Evolutionary conservation across 495 filamentous ascomycete genomes (phyloP).

Genomic region (Penicillium alfredii): DNA sequence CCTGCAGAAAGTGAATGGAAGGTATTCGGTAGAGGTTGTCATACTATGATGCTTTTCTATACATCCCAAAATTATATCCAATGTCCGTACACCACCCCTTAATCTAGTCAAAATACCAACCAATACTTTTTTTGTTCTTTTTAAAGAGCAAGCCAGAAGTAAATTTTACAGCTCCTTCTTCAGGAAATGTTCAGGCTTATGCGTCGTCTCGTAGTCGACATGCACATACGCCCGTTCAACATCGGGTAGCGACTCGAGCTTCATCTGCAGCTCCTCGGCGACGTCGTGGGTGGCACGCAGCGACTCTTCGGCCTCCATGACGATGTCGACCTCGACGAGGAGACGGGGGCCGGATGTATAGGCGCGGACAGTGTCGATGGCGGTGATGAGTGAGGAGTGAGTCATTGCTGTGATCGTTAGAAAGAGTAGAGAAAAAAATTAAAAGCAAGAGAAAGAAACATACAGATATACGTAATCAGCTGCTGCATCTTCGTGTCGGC

Average conservation of each 20-base stretch:
- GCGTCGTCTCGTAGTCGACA: conserved; percentile 95
- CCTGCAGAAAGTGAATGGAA: too few relatives aligned
- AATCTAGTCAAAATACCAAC: too few relatives aligned
- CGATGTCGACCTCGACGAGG: conserved; percentile 85
- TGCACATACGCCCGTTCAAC: conserved; percentile 96
- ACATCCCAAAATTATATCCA: too few relatives aligned
- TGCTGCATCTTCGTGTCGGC: conserved; percentile 83
- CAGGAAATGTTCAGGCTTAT: conserved; percentile 75
- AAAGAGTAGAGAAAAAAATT: background rate
- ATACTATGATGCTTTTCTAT: too few relatives aligned
- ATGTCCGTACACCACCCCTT: too few relatives aligned
- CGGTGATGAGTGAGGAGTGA: conserved; percentile 70
- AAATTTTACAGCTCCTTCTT: conserved; percentile 53
- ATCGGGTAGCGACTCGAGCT: conserved; percentile 86
- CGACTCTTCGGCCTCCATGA: conserved; percentile 65
- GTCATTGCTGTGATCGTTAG: conserved; percentile 59
- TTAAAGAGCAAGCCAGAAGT: background rate
- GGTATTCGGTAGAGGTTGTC: too few relatives aligned
- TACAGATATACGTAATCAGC: conserved; percentile 92
- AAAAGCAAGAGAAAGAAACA: conserved; percentile 12
- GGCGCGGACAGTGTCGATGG: conserved; percentile 90
- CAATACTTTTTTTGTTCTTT: too few relatives aligned
- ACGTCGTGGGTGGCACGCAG: conserved; percentile 85
- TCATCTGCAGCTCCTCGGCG: conserved; percentile 89
- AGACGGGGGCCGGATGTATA: conserved; percentile 88